phyloP scores from a whole-genome alignment of 345 rosid genomes.

The Syzygium jambos region DNA sequence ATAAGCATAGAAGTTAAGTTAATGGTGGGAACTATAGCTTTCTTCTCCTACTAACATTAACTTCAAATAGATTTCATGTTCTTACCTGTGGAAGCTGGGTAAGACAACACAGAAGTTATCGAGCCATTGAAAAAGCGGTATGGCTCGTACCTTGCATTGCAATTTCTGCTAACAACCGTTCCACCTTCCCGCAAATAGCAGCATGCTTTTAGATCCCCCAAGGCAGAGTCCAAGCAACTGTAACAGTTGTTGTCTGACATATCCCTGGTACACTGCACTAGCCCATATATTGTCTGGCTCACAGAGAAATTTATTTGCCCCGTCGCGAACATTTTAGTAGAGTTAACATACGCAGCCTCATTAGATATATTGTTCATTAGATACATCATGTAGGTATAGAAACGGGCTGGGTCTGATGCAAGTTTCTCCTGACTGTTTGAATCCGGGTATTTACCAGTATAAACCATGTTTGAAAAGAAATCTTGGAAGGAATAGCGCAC shows the following conservation, averaged over 20 bases:
- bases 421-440: neutral
- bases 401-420: conserved; percentile 2
- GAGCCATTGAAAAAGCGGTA: conserved; percentile 18
- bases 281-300: conserved; percentile 11
- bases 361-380: conserved; percentile 11
- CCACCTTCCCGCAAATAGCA: conserved; percentile 18
- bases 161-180: conserved; percentile 14
- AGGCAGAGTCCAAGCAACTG: conserved; percentile 7
- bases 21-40: neutral
- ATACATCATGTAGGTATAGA: neutral
- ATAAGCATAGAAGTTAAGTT: neutral
- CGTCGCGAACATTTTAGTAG: conserved; percentile 12
- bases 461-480: neutral
- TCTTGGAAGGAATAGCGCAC: conserved; percentile 17
- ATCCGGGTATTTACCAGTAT: conserved; percentile 16
- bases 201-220: conserved; percentile 10
- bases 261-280: conserved; percentile 31
- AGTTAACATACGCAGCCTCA: conserved; percentile 3
- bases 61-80: neutral
- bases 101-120: neutral
- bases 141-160: conserved; percentile 21
- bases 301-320: conserved; percentile 8
- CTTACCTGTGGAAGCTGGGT: conserved; percentile 9
- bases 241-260: neutral
- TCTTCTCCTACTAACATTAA: neutral